Evolutionary conservation across 2,329 filamentous ascomycete genomes (phyloP).

Genomic region (Xylaria sp.): DNA sequence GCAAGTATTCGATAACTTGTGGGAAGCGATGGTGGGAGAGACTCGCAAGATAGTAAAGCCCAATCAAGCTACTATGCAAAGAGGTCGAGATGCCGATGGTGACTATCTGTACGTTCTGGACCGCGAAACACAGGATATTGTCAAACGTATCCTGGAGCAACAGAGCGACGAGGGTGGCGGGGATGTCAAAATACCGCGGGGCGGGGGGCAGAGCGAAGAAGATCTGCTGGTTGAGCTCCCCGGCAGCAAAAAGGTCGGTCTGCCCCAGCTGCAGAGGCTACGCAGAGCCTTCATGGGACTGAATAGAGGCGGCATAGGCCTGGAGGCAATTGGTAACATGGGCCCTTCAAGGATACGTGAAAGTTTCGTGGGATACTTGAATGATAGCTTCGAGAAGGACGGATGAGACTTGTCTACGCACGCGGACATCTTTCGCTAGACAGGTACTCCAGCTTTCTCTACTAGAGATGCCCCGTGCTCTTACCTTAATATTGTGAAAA

Average conservation of each 20-base stretch:
- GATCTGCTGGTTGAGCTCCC: constrained; percentile 73
- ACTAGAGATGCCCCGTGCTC: constrained; percentile 17
- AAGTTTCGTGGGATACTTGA: constrained; percentile 73
- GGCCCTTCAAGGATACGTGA: constrained; percentile 66
- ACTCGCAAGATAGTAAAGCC: constrained; percentile 72
- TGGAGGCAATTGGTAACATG: constrained; percentile 65
- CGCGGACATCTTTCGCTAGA: constrained; percentile 1
- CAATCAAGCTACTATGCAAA: constrained; percentile 78
- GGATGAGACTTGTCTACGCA: constrained; percentile 49
- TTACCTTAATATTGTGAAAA: neutral
- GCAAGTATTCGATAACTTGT: constrained; percentile 71
- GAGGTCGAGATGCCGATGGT: constrained; percentile 69
- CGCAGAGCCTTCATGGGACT: constrained; percentile 80
- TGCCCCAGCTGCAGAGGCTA: constrained; percentile 81
- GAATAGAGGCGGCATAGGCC: constrained; percentile 75
- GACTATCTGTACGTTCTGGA: constrained; percentile 86
- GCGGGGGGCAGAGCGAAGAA: constrained; percentile 50
- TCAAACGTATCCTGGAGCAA: constrained; percentile 74
- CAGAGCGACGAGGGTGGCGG: constrained; percentile 73
- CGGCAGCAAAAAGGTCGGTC: constrained; percentile 67
- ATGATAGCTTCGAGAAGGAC: constrained; percentile 71
- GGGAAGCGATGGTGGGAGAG: constrained; percentile 77
- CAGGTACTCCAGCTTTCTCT: neutral
- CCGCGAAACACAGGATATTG: constrained; percentile 79
- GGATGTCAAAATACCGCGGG: constrained; percentile 62